Base-by-base conservation (phyloP, 75 land plant genomes). In the Pseudotsuga menziesii region DNA sequence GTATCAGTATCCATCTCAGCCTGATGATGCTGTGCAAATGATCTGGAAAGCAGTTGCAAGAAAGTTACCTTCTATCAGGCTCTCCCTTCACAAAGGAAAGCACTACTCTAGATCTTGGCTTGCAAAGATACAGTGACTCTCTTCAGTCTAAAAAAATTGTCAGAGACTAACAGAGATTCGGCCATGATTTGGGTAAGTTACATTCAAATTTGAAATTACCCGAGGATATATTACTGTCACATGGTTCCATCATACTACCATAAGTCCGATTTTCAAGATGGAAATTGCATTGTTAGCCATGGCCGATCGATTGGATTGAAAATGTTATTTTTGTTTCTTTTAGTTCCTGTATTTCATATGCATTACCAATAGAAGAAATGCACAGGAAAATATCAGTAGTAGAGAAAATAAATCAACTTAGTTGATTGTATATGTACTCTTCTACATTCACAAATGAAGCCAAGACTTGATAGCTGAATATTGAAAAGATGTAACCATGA, bases 21-120 rank as follows among this genome's bases (percentile, higher is more conserved):
- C 85, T n/a, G 85, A 82, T 22, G 98, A 95, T 82, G 98, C 98
- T 12, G 92, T 93, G 9, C 86, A 95, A 67, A 95, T 95, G 98
- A 93, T 89, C 16, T 95, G 98, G 98, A 80, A 82, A 73, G 87
- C 90, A 27, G 82, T 95, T 19, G 83, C 89, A 0, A 83, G 91
- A 0, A 93, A 86, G 85, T 75, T 85, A 11, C 81, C 93, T 23
- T 52, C 82, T 20, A 74, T 89, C 29, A 75, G 61, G 62, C 79
- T 82, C 54, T 74, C 79, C 19, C 71, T 85, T n/a, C 83, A 94
- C 72, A 85, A 80, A 80, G 59, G 61, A 23, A 90, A 85, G 35
- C 78, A 92, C 57, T 93, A 79, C 62, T 75, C 75, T 63, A 77
- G 84, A 14, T 63, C 59, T 59, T 67, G 25, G 20, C 70, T 5